Evolutionary conservation across 2,329 filamentous ascomycete genomes (phyloP).

Genomic region (Orbilia brochopaga): DNA sequence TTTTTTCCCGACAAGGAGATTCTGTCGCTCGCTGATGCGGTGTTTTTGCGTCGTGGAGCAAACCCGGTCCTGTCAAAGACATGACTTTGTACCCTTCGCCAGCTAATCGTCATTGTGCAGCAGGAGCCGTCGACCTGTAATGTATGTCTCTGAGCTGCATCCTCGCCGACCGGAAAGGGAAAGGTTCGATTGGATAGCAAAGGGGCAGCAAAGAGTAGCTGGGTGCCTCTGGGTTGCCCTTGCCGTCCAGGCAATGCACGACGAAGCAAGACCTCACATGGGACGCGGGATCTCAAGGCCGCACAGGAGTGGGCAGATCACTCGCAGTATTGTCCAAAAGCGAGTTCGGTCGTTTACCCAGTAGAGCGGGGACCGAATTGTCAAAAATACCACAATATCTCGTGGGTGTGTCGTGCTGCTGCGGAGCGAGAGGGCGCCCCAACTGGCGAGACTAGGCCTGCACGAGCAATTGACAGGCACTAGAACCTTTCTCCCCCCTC

Average conservation of each 20-base stretch:
- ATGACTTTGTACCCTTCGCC: slow-evolving; percentile 19
- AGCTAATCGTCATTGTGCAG: slow-evolving; percentile 46
- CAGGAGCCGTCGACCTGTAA: slow-evolving; percentile 18
- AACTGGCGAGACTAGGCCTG: not conserved
- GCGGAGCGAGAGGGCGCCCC: not conserved
- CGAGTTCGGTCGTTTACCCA: slow-evolving; percentile 38
- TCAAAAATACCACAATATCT: slow-evolving; percentile 33
- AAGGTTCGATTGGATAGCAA: slow-evolving; percentile 11
- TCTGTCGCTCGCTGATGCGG: not conserved
- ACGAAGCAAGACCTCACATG: slow-evolving; percentile 28
- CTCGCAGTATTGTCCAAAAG: slow-evolving; percentile 48
- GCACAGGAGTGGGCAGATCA: slow-evolving; percentile 29
- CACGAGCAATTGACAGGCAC: slow-evolving; percentile 35
- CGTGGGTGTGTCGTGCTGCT: slow-evolving; percentile 4
- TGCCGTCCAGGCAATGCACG: slow-evolving; percentile 23
- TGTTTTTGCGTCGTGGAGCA: slow-evolving; percentile 8
- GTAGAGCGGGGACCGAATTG: slow-evolving; percentile 33
- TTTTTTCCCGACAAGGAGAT: not conserved
- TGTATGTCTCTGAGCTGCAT: slow-evolving; percentile 10
- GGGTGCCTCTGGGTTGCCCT: slow-evolving; percentile 20
- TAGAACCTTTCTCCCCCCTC: slow-evolving; percentile 24
- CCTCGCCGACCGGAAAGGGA: slow-evolving; percentile 46
- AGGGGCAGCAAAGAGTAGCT: slow-evolving; percentile 8
- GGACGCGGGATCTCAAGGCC: slow-evolving; percentile 30
- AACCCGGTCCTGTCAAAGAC: slow-evolving; percentile 39